A percentile compares a stretch with the other conserved stretches of the same genome.
phyloP scores from a whole-genome alignment of 164 flowering plant genomes.

The Magnolia officinalis region DNA sequence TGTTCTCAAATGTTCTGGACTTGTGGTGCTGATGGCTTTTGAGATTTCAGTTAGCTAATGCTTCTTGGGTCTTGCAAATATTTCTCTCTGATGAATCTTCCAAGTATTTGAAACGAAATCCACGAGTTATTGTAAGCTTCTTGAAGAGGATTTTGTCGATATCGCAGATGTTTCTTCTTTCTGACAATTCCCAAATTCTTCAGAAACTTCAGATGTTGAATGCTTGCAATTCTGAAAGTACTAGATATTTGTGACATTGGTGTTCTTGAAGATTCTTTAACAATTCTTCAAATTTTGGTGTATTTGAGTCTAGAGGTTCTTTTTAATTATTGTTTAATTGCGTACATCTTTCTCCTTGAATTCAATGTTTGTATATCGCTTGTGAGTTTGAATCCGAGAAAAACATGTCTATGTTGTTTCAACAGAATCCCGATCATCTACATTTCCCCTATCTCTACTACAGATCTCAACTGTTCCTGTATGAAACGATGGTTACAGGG shows the following conservation, averaged over 20 bases:
- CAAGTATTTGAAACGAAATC: too few relatives aligned
- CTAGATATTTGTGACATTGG: background rate
- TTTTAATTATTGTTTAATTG: too few relatives aligned
- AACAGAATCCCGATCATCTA: background rate
- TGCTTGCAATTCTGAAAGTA: background rate
- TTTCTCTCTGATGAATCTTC: too few relatives aligned
- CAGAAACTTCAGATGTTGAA: background rate
- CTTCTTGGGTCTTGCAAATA: too few relatives aligned
- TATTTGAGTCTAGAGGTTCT: background rate
- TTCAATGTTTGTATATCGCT: background rate
- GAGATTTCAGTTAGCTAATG: too few relatives aligned
- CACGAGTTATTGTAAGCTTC: too few relatives aligned
- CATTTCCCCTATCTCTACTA: background rate
- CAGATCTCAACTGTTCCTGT: constrained; percentile 1
- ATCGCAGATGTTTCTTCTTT: background rate
- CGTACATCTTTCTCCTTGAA: background rate
- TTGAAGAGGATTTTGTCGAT: too few relatives aligned
- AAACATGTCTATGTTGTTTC: background rate
- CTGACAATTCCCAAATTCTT: background rate
- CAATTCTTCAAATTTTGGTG: background rate
- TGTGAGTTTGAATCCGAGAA: background rate
- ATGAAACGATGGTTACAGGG: constrained; percentile 45
- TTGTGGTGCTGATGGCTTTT: too few relatives aligned
- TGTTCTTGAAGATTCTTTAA: background rate
- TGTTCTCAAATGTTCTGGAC: too few relatives aligned